Conservation (phyloP, 768 basidiomycete genomes). For the Artomyces pyxidatus region DNA sequence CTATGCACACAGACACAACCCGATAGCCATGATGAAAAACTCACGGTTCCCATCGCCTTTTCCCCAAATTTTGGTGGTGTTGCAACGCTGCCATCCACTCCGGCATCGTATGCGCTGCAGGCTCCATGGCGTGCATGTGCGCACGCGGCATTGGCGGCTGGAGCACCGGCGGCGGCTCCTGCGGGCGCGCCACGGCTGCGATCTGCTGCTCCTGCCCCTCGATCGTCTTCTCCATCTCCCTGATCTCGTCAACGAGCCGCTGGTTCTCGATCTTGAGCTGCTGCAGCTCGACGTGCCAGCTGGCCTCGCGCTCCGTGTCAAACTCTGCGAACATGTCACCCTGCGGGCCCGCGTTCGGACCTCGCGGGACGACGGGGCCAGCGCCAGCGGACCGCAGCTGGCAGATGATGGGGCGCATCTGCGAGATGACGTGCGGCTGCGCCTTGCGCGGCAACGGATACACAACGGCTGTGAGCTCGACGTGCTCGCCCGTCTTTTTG, state of each 20-base stretch:
- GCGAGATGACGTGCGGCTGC: constrained; percentile 4
- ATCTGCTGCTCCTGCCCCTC: no score
- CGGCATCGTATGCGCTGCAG: no score
- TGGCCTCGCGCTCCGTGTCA: constrained; percentile 55
- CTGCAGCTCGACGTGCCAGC: constrained; percentile 92
- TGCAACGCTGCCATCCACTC: no score
- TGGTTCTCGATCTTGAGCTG: constrained; percentile 71
- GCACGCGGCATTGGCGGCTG: no score
- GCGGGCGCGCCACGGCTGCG: no score
- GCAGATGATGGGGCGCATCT: constrained; percentile 16
- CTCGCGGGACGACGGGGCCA: constrained; percentile 4
- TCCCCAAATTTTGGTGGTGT: no score
- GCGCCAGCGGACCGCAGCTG: constrained; percentile 19
- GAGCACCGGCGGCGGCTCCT: no score
- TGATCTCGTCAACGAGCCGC: constrained; percentile 53
- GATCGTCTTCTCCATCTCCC: no score
- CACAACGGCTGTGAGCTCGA: constrained; percentile 8
- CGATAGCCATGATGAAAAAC: no score
- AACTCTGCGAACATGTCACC: constrained; percentile 68
- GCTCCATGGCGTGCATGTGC: no score
- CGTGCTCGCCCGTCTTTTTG: constrained; percentile 3
- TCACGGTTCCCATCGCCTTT: no score
- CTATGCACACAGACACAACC: no score
- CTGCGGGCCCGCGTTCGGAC: constrained; percentile 11
- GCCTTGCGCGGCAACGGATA: constrained; percentile 12